Conservation (phyloP, 2,329 filamentous ascomycete species). For the Alternaria brassicae region DNA sequence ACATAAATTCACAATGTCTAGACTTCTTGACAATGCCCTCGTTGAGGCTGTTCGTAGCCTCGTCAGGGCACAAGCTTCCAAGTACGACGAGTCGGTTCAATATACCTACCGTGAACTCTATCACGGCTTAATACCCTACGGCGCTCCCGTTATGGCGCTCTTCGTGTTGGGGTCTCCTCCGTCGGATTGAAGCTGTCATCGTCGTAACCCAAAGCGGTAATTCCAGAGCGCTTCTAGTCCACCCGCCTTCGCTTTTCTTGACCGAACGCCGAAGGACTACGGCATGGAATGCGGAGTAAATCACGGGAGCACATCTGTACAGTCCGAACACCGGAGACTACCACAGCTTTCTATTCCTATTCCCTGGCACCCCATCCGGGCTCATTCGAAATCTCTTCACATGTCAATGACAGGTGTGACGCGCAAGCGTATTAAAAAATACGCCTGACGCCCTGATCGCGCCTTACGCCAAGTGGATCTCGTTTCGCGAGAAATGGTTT, state of each 20-base stretch:
- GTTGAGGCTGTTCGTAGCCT: constrained; percentile 16
- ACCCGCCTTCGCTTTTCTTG: not conserved
- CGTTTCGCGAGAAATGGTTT: not conserved
- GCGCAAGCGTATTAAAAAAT: constrained; percentile 8
- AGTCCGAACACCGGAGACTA: not conserved
- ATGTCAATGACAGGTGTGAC: not conserved
- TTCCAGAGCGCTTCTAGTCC: constrained; percentile 10
- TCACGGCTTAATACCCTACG: not conserved
- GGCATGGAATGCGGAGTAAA: not conserved
- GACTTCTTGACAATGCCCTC: constrained; percentile 12
- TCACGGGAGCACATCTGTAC: not conserved
- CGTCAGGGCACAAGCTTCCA: constrained; percentile 4
- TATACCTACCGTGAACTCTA: constrained; percentile 1
- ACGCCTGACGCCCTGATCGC: not conserved
- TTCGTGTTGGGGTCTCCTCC: not conserved
- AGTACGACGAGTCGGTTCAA: constrained; percentile 11
- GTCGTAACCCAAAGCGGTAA: not conserved
- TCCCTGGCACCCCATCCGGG: not conserved
- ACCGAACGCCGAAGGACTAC: not conserved
- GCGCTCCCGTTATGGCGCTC: constrained; percentile 8
- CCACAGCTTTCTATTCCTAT: not conserved
- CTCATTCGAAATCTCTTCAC: not conserved
- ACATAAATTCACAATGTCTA: constrained; percentile 1
- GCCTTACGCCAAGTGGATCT: constrained; percentile 10
- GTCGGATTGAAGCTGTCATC: not conserved